These are phyloP conservation scores for Hanseniaspora vineae DNA, from an alignment of 805 yeast genomes.

Conservation along the genomic window DNA sequence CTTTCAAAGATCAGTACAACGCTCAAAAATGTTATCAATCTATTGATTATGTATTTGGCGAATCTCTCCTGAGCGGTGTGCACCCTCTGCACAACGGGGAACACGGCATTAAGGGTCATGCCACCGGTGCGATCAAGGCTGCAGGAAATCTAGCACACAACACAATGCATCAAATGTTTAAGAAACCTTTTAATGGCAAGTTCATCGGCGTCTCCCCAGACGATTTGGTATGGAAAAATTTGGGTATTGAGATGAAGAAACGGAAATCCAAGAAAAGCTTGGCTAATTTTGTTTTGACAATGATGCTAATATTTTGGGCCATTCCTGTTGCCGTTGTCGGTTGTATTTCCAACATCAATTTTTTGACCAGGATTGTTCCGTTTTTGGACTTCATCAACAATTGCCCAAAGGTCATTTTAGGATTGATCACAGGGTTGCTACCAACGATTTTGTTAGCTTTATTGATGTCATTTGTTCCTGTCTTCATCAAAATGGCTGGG, in stretches of 20 bases:
- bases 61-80: conserved; percentile 11
- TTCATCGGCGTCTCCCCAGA: conserved; percentile 61
- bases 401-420: conserved; percentile 57
- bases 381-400: conserved; percentile 67
- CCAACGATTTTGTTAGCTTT: conserved; percentile 74
- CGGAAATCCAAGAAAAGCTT: conserved; percentile 43
- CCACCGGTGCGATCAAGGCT: too few species aligned
- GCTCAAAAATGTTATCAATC: conserved; percentile 84
- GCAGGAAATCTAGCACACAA: background rate
- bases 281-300: conserved; percentile 52
- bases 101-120: too few species aligned
- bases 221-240: conserved; percentile 75
- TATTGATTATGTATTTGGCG: conserved; percentile 39
- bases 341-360: conserved; percentile 75
- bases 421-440: conserved; percentile 75
- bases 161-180: background rate
- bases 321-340: conserved; percentile 98
- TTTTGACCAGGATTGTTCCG: conserved; percentile 53
- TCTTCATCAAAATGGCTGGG: conserved; percentile 68
- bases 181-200: conserved; percentile 27
- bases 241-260: conserved; percentile 41
- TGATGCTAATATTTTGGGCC: conserved; percentile 80
- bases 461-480: conserved; percentile 79
- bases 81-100: too few species aligned
- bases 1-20: conserved; percentile 74